Conservation (phyloP, 768 basidiomycete species). For the Cytidiella melzeri region DNA sequence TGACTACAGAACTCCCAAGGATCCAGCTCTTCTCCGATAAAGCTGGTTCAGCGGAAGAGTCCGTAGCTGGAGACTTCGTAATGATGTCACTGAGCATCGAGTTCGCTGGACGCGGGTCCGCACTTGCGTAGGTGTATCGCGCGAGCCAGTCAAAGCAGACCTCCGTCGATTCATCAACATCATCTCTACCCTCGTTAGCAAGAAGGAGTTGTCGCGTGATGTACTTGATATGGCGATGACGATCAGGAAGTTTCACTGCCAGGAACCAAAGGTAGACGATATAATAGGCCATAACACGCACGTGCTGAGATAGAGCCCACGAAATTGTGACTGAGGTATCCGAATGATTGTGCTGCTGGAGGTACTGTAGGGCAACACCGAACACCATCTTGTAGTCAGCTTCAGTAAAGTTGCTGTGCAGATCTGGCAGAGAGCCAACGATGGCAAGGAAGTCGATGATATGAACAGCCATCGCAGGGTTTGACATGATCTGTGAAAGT, state of each 20-base stretch:
- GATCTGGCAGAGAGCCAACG: constrained; percentile 68
- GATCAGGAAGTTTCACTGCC: constrained; percentile 73
- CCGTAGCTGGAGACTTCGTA: constrained; percentile 43
- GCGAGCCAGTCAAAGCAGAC: constrained; percentile 98
- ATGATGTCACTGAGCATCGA: constrained; percentile 78
- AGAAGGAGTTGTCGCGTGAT: constrained; percentile 83
- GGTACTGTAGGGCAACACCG: constrained; percentile 88
- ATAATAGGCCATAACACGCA: constrained; percentile 83
- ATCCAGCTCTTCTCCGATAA: constrained; percentile 76
- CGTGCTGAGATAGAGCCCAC: constrained; percentile 87
- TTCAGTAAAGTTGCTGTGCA: constrained; percentile 90
- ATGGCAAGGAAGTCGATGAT: constrained; percentile 89
- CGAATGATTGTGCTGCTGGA: constrained; percentile 79
- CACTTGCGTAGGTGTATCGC: constrained; percentile 89
- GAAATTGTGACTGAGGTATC: constrained; percentile 56
- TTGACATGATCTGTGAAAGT: constrained; percentile 91
- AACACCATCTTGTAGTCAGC: constrained; percentile 91
- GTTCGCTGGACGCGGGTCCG: constrained; percentile 82
- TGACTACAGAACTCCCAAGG: constrained; percentile 77
- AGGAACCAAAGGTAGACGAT: constrained; percentile 95
- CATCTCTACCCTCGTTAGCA: constrained; percentile 64
- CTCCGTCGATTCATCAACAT: constrained; percentile 85
- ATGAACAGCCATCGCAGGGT: constrained; percentile 89
- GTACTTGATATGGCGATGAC: constrained; percentile 75
- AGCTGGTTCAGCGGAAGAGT: constrained; percentile 31